Evolutionary conservation across 2,329 filamentous ascomycete species (phyloP), one percentile per base, ranked within the genome.

Genomic region (Venturia pyrina): DNA sequence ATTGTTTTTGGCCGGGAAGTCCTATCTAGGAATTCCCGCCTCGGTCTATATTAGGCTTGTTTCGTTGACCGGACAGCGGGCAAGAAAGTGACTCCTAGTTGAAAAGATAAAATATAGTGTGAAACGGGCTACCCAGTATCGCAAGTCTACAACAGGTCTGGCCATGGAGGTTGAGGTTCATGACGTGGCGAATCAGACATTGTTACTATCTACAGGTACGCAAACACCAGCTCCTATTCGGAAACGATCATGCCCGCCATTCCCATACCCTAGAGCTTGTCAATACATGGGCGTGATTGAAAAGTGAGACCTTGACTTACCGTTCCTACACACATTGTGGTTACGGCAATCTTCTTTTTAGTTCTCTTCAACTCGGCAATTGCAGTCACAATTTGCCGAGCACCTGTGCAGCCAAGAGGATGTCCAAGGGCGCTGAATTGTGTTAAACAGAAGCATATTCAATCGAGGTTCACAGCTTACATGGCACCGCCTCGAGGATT

Each of bases 401-500:
- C 91, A 63, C 95, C 95, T 0, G 95, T 98, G 80, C 92, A 96
- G 66, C 95, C 95, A 21, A 98, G 83, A 0, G 95, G 95, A 79
- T 98, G 95, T 13, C 95, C 92, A 75, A 97, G 96, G 11, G 93
- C 93, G 77, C 62, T 64, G 41, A 17, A n/a, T 28, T 13, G 28
- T 50, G 32, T 64, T 53, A 64, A 28, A 28, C 34, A 21, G n/a
- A 7, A 17, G 11, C 7, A 37, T n/a, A 10, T 19, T 40, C 28
- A 48, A 2, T 34, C 28, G 6, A 37, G 5, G 4, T 7, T 50
- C 43, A 4, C 34, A 3, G 21, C 62, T 53, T 53, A 64, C 62
- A 97, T 97, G 41, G 93, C 93, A 69, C 93, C 93, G 69, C 93
- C 95, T 84, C 97, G 96, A 72, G 93, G 93, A 81, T 98, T 98